Evolutionary conservation across 371 early-diverging fungal genomes (phyloP).

Genomic region (Actinomortierella ambigua): DNA sequence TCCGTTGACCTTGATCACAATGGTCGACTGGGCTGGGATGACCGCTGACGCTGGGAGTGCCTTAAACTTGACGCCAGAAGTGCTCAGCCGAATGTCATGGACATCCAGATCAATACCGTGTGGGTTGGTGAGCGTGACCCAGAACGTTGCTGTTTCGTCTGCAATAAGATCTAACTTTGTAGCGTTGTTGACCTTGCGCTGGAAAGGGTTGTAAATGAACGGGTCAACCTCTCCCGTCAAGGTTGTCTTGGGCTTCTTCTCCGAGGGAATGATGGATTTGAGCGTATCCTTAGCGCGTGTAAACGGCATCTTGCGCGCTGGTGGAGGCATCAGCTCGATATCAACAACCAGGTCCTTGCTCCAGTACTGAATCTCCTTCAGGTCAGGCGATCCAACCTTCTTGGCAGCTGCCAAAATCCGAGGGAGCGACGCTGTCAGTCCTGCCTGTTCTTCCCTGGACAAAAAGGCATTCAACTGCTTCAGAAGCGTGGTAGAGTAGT

Average conservation of each 20-base stretch:
- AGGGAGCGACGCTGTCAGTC: slow-evolving; percentile 65
- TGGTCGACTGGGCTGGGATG: slow-evolving; percentile 69
- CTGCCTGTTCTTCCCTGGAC: slow-evolving; percentile 69
- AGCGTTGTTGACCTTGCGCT: slow-evolving; percentile 43
- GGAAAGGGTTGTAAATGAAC: slow-evolving; percentile 82
- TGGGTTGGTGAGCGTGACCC: slow-evolving; percentile 74
- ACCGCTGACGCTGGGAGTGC: slow-evolving; percentile 60
- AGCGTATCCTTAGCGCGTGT: slow-evolving; percentile 42
- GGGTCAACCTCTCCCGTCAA: slow-evolving; percentile 53
- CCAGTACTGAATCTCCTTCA: slow-evolving; percentile 50
- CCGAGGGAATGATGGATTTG: slow-evolving; percentile 33
- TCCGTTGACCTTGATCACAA: slow-evolving; percentile 66
- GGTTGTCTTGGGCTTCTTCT: slow-evolving; percentile 5
- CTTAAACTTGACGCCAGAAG: slow-evolving; percentile 65
- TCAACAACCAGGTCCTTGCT: slow-evolving; percentile 39
- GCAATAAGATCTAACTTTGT: slow-evolving; percentile 57
- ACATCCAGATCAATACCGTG: slow-evolving; percentile 83
- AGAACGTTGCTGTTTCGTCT: slow-evolving; percentile 71
- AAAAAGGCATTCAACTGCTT: slow-evolving; percentile 67
- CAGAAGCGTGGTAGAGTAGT: slow-evolving; percentile 68
- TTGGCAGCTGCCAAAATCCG: slow-evolving; percentile 57
- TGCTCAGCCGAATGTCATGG: slow-evolving; percentile 66
- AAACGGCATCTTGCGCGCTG: slow-evolving; percentile 47
- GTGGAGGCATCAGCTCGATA: slow-evolving; percentile 45
- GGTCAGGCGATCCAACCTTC: slow-evolving; percentile 32